Percentiles rank a stretch among this genome's conserved stretches.
These are phyloP conservation scores for Xerocomellus intermedius DNA, from an alignment of 768 basidiomycete species.

Conservation along the genomic window DNA sequence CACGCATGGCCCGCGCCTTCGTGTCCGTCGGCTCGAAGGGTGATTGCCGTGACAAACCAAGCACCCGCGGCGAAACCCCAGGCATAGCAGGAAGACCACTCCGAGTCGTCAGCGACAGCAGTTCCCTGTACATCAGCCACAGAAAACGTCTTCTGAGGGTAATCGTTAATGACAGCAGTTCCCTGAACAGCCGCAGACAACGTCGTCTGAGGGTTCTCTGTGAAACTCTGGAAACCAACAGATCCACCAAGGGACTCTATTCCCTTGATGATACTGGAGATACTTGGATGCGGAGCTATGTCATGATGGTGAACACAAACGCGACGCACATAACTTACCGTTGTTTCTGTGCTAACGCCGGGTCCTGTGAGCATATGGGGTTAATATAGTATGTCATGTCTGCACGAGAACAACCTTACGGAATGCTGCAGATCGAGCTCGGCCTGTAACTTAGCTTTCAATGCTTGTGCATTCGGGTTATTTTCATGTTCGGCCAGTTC, in stretches of 20 bases:
- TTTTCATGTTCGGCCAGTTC: not conserved
- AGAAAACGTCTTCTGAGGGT: not conserved
- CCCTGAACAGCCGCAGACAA: not conserved
- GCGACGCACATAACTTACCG: not conserved
- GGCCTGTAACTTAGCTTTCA: not conserved
- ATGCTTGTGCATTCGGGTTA: not conserved
- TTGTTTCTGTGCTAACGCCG: not conserved
- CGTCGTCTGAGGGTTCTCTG: not conserved
- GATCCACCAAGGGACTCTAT: conserved; percentile 4
- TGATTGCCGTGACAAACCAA: not conserved
- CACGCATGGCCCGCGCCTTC: not conserved
- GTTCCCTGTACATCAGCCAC: not conserved
- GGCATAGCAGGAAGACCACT: not conserved
- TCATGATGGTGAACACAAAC: not conserved
- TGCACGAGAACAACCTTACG: not conserved
- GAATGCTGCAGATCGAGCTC: not conserved
- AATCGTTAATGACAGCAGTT: too few species aligned
- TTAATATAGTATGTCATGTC: not conserved
- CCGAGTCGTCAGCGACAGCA: not conserved
- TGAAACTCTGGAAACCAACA: not conserved
- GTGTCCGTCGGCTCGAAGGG: not conserved
- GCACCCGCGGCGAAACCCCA: not conserved
- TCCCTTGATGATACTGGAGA: not conserved
- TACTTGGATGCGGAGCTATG: not conserved
- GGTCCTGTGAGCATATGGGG: not conserved